Conservation (phyloP, 1,139 yeast genomes). For the Debaryomyces coudertii region DNA sequence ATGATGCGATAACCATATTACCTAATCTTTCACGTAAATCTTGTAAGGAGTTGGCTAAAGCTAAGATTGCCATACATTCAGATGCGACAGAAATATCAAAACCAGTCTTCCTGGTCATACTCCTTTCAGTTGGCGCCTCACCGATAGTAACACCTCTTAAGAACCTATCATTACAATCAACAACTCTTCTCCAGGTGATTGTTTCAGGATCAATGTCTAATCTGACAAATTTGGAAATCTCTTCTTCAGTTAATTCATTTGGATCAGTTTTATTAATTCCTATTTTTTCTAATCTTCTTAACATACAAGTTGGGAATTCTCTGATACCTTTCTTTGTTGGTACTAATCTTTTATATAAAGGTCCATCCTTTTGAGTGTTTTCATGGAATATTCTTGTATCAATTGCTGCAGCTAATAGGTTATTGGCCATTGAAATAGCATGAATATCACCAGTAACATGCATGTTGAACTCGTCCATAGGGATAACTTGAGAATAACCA, state of each 20-base stretch:
- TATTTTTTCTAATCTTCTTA: slow-evolving; percentile 74
- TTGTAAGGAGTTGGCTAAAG: slow-evolving; percentile 77
- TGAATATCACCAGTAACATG: slow-evolving; percentile 98
- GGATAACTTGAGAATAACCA: slow-evolving; percentile 97
- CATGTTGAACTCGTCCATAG: slow-evolving; percentile 99
- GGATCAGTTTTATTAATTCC: slow-evolving; percentile 85
- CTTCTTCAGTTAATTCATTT: slow-evolving; percentile 78
- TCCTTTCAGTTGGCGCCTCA: slow-evolving; percentile 93
- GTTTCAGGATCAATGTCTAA: slow-evolving; percentile 92
- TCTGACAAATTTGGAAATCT: slow-evolving; percentile 74
- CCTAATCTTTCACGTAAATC: slow-evolving; percentile 94
- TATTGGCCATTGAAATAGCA: slow-evolving; percentile 95
- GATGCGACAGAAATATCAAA: slow-evolving; percentile 97
- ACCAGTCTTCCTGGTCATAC: slow-evolving; percentile 85
- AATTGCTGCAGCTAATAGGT: slow-evolving; percentile 94
- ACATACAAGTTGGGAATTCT: slow-evolving; percentile 77
- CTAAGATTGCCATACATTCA: slow-evolving; percentile 97
- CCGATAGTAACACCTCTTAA: slow-evolving; percentile 91
- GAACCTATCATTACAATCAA: slow-evolving; percentile 94
- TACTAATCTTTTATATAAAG: slow-evolving; percentile 82
- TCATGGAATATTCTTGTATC: slow-evolving; percentile 99
- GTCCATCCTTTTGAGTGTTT: slow-evolving; percentile 86
- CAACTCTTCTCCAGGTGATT: slow-evolving; percentile 95
- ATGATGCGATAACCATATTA: slow-evolving; percentile 85
- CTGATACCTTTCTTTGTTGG: slow-evolving; percentile 86